Percentiles rank a stretch among this genome's conserved stretches.
Conservation (phyloP, 306 rosid species). For the Prunus persica region DNA sequence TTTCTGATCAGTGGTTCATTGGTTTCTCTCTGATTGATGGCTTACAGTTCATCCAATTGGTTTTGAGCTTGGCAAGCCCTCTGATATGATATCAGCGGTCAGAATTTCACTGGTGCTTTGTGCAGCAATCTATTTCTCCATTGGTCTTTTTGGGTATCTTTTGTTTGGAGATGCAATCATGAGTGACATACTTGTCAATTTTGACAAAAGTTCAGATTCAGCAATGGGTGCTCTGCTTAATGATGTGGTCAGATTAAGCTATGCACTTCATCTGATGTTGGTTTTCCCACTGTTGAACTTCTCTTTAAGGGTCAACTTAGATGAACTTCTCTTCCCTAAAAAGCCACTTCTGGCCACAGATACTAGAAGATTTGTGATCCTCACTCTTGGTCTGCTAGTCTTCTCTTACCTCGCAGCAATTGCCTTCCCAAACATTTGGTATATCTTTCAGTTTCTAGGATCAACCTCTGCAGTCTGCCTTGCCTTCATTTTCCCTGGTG, state of each 20-base stretch:
- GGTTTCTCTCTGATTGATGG: not conserved
- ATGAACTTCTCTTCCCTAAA: conserved; percentile 70
- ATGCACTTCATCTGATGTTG: conserved; percentile 81
- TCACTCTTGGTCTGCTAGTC: conserved; percentile 49
- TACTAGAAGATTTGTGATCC: conserved; percentile 61
- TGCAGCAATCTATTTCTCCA: conserved; percentile 56
- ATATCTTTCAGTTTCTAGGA: conserved; percentile 82
- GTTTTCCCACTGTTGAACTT: conserved; percentile 85
- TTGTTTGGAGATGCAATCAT: conserved; percentile 79
- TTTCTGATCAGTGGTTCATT: not conserved
- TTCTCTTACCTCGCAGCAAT: conserved; percentile 77
- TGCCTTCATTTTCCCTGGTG: conserved; percentile 85
- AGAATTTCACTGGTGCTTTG: conserved; percentile 69
- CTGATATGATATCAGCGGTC: conserved; percentile 68
- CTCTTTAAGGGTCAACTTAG: conserved; percentile 76
- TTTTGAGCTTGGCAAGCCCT: conserved; percentile 66
- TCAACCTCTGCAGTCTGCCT: conserved; percentile 80
- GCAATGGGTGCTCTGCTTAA: conserved; percentile 59
- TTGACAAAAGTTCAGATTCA: conserved; percentile 58
- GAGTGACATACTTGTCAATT: conserved; percentile 78
- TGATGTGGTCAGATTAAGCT: conserved; percentile 69
- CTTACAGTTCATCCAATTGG: conserved; percentile 89
- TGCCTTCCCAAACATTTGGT: conserved; percentile 87
- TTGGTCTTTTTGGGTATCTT: conserved; percentile 85
- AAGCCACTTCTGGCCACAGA: conserved; percentile 52